These are phyloP conservation scores for Moesziomyces sp. DNA, from an alignment of 1,284 basidiomycete species.

Conservation along the genomic window DNA sequence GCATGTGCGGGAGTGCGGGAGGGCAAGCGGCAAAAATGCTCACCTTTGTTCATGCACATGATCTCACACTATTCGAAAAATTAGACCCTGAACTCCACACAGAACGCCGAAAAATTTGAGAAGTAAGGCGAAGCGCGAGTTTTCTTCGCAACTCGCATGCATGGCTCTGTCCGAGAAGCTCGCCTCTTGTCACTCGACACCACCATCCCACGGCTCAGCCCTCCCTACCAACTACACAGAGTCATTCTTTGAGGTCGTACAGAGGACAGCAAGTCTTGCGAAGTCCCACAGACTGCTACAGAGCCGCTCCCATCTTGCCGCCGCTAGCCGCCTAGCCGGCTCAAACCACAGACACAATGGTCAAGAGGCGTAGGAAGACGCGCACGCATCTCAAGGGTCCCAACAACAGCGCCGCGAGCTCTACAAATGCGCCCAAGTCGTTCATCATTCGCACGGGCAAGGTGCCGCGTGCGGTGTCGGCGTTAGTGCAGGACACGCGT, in stretches of 20 bases:
- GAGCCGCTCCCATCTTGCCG: background rate
- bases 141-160: slow-evolving; percentile 24
- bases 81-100: slow-evolving; percentile 47
- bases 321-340: background rate
- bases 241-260: no score
- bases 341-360: slow-evolving; percentile 15
- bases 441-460: slow-evolving; percentile 93
- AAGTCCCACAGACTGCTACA: background rate
- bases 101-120: slow-evolving; percentile 27
- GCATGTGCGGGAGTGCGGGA: no score
- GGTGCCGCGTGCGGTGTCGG: slow-evolving; percentile 85
- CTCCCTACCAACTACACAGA: background rate
- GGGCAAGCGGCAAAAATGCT: no score
- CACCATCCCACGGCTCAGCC: background rate
- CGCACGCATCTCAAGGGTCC: slow-evolving; percentile 65
- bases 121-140: slow-evolving; percentile 2
- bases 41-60: background rate
- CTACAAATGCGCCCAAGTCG: slow-evolving; percentile 70
- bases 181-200: background rate
- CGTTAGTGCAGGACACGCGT: slow-evolving; percentile 90
- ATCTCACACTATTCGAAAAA: background rate
- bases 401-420: slow-evolving; percentile 48
- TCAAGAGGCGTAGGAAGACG: slow-evolving; percentile 59
- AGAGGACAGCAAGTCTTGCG: background rate
- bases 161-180: background rate